Evolutionary conservation across 306 rosid species (phyloP), one percentile per base, ranked within the genome.

Genomic region (Dryas octopetala): DNA sequence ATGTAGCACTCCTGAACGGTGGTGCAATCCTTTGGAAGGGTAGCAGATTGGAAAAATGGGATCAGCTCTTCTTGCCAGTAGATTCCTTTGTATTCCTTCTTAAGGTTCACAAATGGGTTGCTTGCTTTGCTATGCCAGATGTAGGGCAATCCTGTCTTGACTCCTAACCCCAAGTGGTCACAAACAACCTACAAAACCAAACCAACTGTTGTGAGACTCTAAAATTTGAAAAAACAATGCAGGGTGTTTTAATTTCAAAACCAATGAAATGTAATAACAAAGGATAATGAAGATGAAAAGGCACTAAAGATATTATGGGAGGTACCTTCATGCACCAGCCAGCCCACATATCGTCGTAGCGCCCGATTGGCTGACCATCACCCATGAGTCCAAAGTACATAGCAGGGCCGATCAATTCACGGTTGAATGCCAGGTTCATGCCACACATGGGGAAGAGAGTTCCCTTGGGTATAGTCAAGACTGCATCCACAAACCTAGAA

Each of bases 351-450:
- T 87, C 91, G 15, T 90, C 93, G 43, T 92, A 90, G 68, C 91
- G 96, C 7, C 96, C 96, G 4, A 88, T 79, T 17, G 96, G 97
- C 74, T 92, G 97, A 50, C 91, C 93, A 46, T 92, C 96, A 26
- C 97, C 97, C 96, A 92, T 90, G 73, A 92, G 96, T 72, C 93
- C 97, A 41, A 92, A 90, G 89, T 92, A 90, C 97, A 92, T 87
- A 19, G 92, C 97, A 46, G 97, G 92, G 50, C 97, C 97, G 15
- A 92, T 87, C 66, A 92, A 71, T 14, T 88, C 92, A 17, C 97
- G 96, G 88, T 92, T 62, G 81, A 92, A 92, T 19, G 92, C 93
- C 84, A 92, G 82, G 67, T 92, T 92, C 97, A 92, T 92, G 46
- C 91, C 97, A 50, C 96, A 87, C 96, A 92, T 92, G 73, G 97